These are phyloP conservation scores for Mucor irregularis DNA, from an alignment of 371 early-diverging fungal genomes.

Conservation along the genomic window DNA sequence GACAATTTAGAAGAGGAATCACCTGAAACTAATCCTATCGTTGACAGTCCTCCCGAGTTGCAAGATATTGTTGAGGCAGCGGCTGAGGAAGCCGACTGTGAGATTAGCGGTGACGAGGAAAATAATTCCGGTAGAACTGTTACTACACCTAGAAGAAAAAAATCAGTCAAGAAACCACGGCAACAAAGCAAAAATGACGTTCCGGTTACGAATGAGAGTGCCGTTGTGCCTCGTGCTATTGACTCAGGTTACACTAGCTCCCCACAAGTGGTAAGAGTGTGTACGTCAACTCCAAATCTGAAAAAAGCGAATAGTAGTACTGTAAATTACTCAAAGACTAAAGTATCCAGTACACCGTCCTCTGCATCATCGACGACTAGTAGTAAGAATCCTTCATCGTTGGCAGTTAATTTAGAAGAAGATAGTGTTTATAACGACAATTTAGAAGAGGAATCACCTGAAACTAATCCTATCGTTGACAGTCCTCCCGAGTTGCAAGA, in stretches of 20 bases:
- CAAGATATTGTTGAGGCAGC: background rate
- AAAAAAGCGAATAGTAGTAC: slow-evolving; percentile 27
- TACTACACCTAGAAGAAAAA: slow-evolving; percentile 5
- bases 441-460: background rate
- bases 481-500: background rate
- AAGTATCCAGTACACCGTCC: background rate
- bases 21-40: background rate
- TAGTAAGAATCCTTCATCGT: background rate
- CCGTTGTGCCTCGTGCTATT: background rate
- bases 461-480: background rate
- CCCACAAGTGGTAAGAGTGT: slow-evolving; percentile 24
- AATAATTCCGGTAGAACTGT: background rate
- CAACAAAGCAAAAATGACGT: background rate
- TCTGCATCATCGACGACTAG: slow-evolving; percentile 4
- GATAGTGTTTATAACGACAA: no score
- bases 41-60: background rate
- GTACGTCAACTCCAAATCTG: slow-evolving; percentile 33
- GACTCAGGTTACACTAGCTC: background rate
- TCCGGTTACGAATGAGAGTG: background rate
- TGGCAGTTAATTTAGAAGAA: background rate
- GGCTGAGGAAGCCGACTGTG: slow-evolving; percentile 11
- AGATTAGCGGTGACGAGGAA: slow-evolving; percentile 18
- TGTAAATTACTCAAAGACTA: background rate
- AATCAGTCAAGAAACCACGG: slow-evolving; percentile 7
- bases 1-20: background rate